A percentile compares a stretch with the other conserved stretches of the same genome.
phyloP scores from a whole-genome alignment of 1,284 basidiomycete species.

The Ganoderma resinaceum region DNA sequence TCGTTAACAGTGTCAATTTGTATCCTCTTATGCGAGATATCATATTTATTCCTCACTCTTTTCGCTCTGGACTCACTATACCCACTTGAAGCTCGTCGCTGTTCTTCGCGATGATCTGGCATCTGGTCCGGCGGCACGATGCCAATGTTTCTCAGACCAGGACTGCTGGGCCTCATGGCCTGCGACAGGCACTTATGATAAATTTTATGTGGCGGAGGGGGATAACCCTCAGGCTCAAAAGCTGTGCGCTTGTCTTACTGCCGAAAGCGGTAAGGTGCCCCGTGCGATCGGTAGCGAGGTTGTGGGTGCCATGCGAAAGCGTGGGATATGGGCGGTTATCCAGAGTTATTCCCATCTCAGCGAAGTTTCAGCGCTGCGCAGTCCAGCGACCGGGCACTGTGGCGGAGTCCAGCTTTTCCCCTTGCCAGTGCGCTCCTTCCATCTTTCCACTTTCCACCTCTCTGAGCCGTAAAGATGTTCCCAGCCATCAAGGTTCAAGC shows the following conservation, averaged over 20 bases:
- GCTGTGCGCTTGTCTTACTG: not conserved
- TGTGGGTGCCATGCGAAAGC: not conserved
- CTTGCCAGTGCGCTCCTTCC: not conserved
- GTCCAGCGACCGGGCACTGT: too few relatives aligned
- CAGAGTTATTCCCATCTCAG: not conserved
- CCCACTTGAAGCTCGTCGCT: too few relatives aligned
- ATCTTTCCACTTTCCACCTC: too few relatives aligned
- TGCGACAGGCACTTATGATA: too few relatives aligned
- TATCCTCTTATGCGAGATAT: not conserved
- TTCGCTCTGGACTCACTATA: too few relatives aligned
- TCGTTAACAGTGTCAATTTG: not conserved
- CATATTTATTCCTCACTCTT: too few relatives aligned
- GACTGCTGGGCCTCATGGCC: too few relatives aligned
- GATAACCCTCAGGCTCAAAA: not conserved
- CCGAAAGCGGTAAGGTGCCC: not conserved
- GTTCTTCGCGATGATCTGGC: too few relatives aligned
- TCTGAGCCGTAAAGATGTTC: not conserved
- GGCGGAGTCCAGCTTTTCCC: too few relatives aligned
- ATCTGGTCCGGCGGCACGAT: too few relatives aligned
- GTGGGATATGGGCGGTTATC: not conserved
- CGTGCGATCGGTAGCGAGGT: not conserved
- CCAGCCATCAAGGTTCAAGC: not conserved
- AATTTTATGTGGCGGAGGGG: not conserved
- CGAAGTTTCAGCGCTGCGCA: too few relatives aligned
- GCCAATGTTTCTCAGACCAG: too few relatives aligned